Base-by-base conservation (phyloP, 495 filamentous ascomycete genomes). In the Podospora pseudopauciseta region DNA sequence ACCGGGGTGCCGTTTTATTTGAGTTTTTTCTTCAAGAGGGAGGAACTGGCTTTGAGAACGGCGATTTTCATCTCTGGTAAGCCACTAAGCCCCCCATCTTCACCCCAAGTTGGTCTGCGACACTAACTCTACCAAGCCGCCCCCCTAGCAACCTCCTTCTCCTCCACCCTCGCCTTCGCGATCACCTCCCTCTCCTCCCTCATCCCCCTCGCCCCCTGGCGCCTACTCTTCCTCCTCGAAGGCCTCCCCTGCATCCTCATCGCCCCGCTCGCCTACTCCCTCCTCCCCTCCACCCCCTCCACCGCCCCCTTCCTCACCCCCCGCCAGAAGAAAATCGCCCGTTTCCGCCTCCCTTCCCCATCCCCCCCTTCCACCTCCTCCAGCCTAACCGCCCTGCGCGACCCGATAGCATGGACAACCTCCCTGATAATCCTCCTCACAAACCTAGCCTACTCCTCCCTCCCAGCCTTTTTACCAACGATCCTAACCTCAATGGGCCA, bases 201-300 rank as follows among this genome's bases (percentile, higher is more conserved):
- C 72, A 77, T 85, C 5, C 82, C 86, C 30, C 82, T 97, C 60
- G 89, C 92, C 2, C 88, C 88, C 20, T 97, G 93, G 93, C 85
- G 92, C 11, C 79, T 97, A 1, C 79, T 97, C 54, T 95, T 97
- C 76, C 84, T 97, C 2, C 80, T 96, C n/a, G 93, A 97, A 78
- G 93, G 93, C 5, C 82, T 93, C 53, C 93, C 93, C 2, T 91
- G 87, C 4, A 81, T 92, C 56, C 69, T 89, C 11, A 84, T 91
- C 19, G 90, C 90, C 0, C 75, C 88, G 1, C 67, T 92, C 13
- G 90, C 90, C 3, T 97, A 83, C 79, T 86, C 86, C 74, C 84
- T 86, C 67, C 83, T 96, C 67, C 93, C 93, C 0, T 92, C 95
- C 75, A 81, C 83, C 1, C 90, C 93, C 0, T 81, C 84, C 5